phyloP scores from a whole-genome alignment of 306 rosid species.

The Cucurbita argyrosperma region DNA sequence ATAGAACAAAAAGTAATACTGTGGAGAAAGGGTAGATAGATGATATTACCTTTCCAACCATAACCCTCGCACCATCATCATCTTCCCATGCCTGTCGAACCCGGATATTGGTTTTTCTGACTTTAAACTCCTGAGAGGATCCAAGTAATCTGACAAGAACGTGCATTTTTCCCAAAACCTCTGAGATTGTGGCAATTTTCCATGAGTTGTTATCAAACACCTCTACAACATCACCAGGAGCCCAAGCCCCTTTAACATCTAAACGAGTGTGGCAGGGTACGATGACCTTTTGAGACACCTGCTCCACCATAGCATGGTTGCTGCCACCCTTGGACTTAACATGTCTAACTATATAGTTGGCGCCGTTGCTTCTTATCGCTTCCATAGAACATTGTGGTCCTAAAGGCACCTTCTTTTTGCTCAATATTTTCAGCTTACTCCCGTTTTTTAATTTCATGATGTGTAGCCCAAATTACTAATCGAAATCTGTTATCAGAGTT shows the following conservation, averaged over 20 bases:
- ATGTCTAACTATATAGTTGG: constrained; percentile 41
- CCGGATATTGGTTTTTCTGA: constrained; percentile 52
- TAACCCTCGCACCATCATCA: constrained; percentile 23
- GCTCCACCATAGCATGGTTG: constrained; percentile 27
- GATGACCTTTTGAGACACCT: constrained; percentile 38
- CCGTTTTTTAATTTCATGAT: constrained; percentile 20
- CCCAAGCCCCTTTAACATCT: constrained; percentile 39
- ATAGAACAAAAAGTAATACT: background rate
- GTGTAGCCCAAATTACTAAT: background rate
- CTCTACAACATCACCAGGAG: constrained; percentile 74
- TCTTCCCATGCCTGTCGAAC: constrained; percentile 14
- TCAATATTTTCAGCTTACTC: constrained; percentile 55
- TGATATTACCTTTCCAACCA: constrained; percentile 62
- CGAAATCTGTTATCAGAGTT: background rate
- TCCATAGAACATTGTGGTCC: constrained; percentile 66
- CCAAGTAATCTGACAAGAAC: constrained; percentile 68
- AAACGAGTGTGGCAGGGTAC: constrained; percentile 60
- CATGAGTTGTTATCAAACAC: constrained; percentile 64
- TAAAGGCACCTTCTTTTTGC: constrained; percentile 60
- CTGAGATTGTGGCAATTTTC: constrained; percentile 75
- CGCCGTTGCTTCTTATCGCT: constrained; percentile 51
- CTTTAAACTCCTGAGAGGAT: constrained; percentile 59
- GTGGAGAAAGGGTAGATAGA: background rate
- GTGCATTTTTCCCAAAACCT: constrained; percentile 40
- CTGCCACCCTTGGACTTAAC: constrained; percentile 28